phyloP scores from a whole-genome alignment of 768 basidiomycete species.

The Cystobasidium ongulense region DNA sequence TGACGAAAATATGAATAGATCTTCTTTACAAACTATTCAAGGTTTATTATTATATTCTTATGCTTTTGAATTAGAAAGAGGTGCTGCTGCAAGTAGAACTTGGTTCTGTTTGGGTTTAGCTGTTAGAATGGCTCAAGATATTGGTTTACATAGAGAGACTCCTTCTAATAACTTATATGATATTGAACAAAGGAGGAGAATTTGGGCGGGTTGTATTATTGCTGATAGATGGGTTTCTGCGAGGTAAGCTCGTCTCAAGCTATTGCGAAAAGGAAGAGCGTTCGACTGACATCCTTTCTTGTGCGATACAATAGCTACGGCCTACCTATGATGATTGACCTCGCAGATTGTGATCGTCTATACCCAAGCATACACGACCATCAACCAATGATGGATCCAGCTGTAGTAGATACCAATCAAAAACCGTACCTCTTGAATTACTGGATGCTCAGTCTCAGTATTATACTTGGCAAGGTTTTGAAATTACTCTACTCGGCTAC shows the following conservation, averaged over 20 bases:
- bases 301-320: constrained; percentile 56
- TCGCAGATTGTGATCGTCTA: constrained; percentile 90
- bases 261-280: constrained; percentile 1
- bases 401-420: constrained; percentile 50
- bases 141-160: constrained; percentile 79
- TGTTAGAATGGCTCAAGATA: constrained; percentile 68
- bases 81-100: constrained; percentile 37
- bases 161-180: constrained; percentile 46
- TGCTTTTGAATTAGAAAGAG: constrained; percentile 39
- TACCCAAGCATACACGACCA: constrained; percentile 77
- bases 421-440: constrained; percentile 58
- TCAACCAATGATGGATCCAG: constrained; percentile 46
- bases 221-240: constrained; percentile 64
- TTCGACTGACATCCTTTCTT: no score
- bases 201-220: constrained; percentile 93
- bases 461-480: constrained; percentile 79
- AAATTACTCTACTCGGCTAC: constrained; percentile 77
- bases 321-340: constrained; percentile 90
- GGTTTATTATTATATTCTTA: constrained; percentile 47
- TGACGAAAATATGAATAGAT: constrained; percentile 63
- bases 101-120: constrained; percentile 44
- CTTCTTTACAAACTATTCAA: constrained; percentile 68
- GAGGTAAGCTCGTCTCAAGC: constrained; percentile 18
- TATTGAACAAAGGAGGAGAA: constrained; percentile 74
- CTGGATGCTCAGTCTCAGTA: constrained; percentile 81